phyloP scores from a whole-genome alignment of 2,329 filamentous ascomycete genomes.

The Colletotrichum sp. region DNA sequence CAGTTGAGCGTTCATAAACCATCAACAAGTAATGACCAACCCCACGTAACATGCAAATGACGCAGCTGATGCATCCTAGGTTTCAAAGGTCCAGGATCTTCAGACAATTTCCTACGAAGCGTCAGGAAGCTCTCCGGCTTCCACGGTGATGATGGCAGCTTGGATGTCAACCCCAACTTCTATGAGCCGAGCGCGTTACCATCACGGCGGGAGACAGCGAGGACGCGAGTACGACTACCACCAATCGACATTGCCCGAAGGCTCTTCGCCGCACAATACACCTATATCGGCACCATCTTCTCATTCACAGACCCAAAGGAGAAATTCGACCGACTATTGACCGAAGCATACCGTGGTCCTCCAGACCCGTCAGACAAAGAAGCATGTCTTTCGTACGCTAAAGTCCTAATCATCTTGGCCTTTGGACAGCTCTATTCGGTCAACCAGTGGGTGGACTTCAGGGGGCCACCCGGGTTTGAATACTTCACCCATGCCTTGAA shows the following conservation, averaged over 20 bases:
- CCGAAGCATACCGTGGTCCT: conserved; percentile 46
- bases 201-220: conserved; percentile 30
- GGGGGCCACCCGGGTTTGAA: conserved; percentile 59
- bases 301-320: conserved; percentile 51
- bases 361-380: conserved; percentile 48
- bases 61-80: conserved; percentile 20
- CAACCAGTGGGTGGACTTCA: conserved; percentile 58
- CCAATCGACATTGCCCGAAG: conserved; percentile 55
- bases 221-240: conserved; percentile 42
- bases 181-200: conserved; percentile 39
- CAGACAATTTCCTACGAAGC: conserved; percentile 42
- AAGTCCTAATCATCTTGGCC: conserved; percentile 57
- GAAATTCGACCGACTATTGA: conserved; percentile 50
- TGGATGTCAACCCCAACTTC: conserved; percentile 35
- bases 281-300: conserved; percentile 63
- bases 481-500: conserved; percentile 58
- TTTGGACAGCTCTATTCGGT: conserved; percentile 63
- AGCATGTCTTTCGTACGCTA: conserved; percentile 54
- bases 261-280: conserved; percentile 57
- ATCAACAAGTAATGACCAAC: conserved; percentile 30
- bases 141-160: conserved; percentile 32
- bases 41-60: no score
- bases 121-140: conserved; percentile 40
- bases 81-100: conserved; percentile 41
- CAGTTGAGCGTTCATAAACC: conserved; percentile 37